Base-by-base conservation (phyloP, 805 yeast species). In the Lipomyces mesembrius region DNA sequence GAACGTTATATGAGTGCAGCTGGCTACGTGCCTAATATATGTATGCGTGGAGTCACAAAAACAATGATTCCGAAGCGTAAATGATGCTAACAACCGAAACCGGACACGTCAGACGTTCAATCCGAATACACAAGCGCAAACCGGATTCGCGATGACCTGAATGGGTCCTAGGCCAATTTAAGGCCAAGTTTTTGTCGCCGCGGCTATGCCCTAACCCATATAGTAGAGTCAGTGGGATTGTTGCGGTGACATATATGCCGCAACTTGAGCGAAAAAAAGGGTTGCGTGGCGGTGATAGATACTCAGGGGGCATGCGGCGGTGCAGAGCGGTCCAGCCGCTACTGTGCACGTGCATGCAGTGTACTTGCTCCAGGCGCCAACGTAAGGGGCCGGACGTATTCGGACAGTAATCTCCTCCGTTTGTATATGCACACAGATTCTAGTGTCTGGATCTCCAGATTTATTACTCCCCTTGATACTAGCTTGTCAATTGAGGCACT, bases 301-400 rank as follows among this genome's bases (percentile, higher is more conserved):
- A 17, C n/a, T 43, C 49, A 43, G 49, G 49, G 32, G 49, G 49
- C 49, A n/a, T 43, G 49, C 49, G 49, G 49, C 49, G 55, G 27
- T 22, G 55, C 55, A 52, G 9, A 12, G 20, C 25, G 27, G 25
- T 6, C 34, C 2, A 9, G 55, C 55, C 11, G 1, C 55, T 6
- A 12, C 32, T 14, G 27, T 12, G 32, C 55, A 52, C 55, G 55
- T 37, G 39, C 39, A 1, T 11, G 5, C 39, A 3, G 3, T 4
- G 5, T 37, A 37, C 39, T 27, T 3, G 17, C 39, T 12, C 39
- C 2, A 9, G 17, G 12, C 17, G 17, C 39, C 11, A 37, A 37
- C 14, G 39, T 37, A 37, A 37, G 39, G 53, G 25, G 22, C 3
- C 27, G 17, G 56, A 25, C 56, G 56, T 37, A 53, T 9, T 53